phyloP scores from a whole-genome alignment of 225 moss, liverwort and hornwort genomes.

The Straminergon stramineum region DNA sequence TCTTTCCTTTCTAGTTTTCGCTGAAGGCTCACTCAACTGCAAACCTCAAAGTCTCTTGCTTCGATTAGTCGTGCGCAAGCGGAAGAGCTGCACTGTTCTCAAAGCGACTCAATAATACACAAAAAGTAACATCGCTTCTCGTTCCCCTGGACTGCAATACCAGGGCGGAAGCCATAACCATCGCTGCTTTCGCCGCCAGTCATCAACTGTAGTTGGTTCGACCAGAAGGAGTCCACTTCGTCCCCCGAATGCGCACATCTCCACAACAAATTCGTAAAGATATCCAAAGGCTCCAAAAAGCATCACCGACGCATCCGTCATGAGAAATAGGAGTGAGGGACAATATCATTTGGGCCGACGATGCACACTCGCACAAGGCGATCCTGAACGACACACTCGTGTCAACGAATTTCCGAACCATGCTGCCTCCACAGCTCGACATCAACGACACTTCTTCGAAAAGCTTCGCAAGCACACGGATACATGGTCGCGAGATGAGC shows the following conservation, averaged over 20 bases:
- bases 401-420: not conserved
- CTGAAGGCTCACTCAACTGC: not conserved
- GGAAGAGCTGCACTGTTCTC: not conserved
- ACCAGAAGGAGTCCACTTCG: not conserved
- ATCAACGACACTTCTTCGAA: not conserved
- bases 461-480: not conserved
- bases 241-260: not conserved
- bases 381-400: not conserved
- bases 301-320: not conserved
- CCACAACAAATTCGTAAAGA: not conserved
- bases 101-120: not conserved
- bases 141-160: not conserved
- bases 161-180: not conserved
- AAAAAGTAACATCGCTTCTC: not conserved
- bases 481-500: not conserved
- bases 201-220: not conserved
- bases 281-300: not conserved
- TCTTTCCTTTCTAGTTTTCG: not conserved
- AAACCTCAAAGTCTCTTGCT: not conserved
- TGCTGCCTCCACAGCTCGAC: conserved; percentile 3
- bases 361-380: not conserved
- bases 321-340: not conserved
- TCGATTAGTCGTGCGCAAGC: not conserved
- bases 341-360: not conserved
- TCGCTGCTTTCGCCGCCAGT: not conserved